Evolutionary conservation across 2,329 filamentous ascomycete species (phyloP).

Genomic region (Fusarium bactridioides): DNA sequence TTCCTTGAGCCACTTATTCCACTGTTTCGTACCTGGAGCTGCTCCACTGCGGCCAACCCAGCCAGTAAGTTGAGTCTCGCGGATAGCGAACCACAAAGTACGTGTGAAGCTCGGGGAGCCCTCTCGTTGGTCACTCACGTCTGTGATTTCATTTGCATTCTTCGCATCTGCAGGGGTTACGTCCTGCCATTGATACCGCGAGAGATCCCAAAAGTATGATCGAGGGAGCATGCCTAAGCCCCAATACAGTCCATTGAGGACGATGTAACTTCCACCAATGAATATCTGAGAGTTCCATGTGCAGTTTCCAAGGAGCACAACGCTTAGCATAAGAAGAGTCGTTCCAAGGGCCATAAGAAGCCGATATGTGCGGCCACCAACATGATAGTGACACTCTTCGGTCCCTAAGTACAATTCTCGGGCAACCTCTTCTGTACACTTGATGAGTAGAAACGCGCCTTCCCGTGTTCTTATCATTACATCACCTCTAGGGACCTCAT

Average conservation of each 20-base stretch:
- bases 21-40: conserved; percentile 60
- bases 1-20: conserved; percentile 62
- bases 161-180: conserved; percentile 51
- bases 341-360: conserved; percentile 65
- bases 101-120: conserved; percentile 60
- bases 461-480: conserved; percentile 69
- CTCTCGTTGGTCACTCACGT: conserved; percentile 47
- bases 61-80: conserved; percentile 58
- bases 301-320: conserved; percentile 69
- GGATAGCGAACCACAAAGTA: conserved; percentile 67
- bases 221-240: conserved; percentile 59
- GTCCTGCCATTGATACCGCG: conserved; percentile 55
- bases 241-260: conserved; percentile 69
- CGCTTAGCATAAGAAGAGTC: conserved; percentile 66
- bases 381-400: conserved; percentile 65
- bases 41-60: conserved; percentile 63
- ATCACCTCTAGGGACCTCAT: conserved; percentile 62
- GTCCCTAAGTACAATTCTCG: conserved; percentile 70
- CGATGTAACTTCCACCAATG: conserved; percentile 64
- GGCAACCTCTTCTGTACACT: conserved; percentile 66
- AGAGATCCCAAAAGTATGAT: conserved; percentile 64
- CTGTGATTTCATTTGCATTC: conserved; percentile 46
- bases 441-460: conserved; percentile 66
- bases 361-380: conserved; percentile 57
- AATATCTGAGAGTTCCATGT: conserved; percentile 67